phyloP scores from a whole-genome alignment of 352 stramenopile species.

The Pythium utonaiense region DNA sequence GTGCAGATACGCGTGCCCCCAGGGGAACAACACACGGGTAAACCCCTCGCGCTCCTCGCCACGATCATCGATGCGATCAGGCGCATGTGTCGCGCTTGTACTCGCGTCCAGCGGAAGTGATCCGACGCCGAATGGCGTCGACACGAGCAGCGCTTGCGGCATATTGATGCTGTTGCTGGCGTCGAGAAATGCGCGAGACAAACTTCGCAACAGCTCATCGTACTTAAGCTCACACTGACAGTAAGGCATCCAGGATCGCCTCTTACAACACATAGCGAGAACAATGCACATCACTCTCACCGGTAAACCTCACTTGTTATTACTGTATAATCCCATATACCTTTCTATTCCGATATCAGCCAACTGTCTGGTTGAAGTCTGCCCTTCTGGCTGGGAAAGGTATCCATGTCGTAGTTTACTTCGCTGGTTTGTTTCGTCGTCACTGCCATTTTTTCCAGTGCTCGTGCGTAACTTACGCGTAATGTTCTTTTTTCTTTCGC shows the following conservation, averaged over 20 bases:
- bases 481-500: neutral
- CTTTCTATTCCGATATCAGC: neutral
- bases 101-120: slow-evolving; percentile 29
- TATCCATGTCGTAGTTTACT: slow-evolving; percentile 14
- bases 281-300: slow-evolving; percentile 19
- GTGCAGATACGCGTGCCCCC: slow-evolving; percentile 69
- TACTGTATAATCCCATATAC: neutral
- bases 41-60: slow-evolving; percentile 32
- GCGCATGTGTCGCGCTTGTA: slow-evolving; percentile 1
- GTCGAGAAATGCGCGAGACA: neutral
- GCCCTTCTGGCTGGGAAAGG: slow-evolving; percentile 1
- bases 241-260: slow-evolving; percentile 7
- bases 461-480: neutral
- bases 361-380: slow-evolving; percentile 25
- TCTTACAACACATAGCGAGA: slow-evolving; percentile 15
- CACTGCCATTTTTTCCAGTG: neutral
- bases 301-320: too few relatives aligned
- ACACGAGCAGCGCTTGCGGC: slow-evolving; percentile 33
- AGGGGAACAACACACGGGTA: slow-evolving; percentile 67
- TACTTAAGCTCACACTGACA: slow-evolving; percentile 5
- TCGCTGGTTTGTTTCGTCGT: neutral
- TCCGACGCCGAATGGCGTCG: slow-evolving; percentile 71
- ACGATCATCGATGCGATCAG: slow-evolving; percentile 10
- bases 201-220: slow-evolving; percentile 6
- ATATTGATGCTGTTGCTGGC: neutral